Conservation (phyloP, 805 yeast genomes). For the Ogataea ganodermae region DNA sequence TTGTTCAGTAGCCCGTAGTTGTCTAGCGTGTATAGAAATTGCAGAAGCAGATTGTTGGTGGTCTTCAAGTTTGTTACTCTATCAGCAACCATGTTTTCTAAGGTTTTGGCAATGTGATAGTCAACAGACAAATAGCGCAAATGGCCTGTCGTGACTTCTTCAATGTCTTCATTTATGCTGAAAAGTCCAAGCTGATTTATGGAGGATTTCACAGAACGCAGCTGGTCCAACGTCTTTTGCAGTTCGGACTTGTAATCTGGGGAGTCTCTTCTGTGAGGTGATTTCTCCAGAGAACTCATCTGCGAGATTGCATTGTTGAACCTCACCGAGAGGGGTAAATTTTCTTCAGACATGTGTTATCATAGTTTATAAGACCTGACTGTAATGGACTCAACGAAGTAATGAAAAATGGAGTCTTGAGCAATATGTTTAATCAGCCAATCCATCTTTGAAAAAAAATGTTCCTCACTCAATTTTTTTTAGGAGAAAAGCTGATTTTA, state of each 20-base stretch:
- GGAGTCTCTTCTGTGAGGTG: conserved; percentile 26
- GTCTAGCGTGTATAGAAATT: conserved; percentile 46
- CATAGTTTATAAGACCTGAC: no score
- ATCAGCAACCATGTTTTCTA: conserved; percentile 35
- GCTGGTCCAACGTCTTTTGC: conserved; percentile 10
- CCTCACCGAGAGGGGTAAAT: conserved; percentile 21
- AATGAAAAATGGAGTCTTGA: no score
- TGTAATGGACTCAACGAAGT: no score
- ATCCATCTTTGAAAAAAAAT: no score
- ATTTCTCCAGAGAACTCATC: conserved; percentile 14
- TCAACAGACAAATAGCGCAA: conserved; percentile 61
- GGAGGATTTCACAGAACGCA: conserved; percentile 29
- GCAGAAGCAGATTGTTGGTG: conserved; percentile 46
- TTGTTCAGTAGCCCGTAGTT: conserved; percentile 46
- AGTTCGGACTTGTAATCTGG: conserved; percentile 18
- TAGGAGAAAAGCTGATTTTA: no score
- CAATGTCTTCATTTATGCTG: conserved; percentile 69
- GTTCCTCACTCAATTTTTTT: no score
- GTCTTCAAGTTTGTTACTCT: conserved; percentile 39
- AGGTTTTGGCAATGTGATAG: conserved; percentile 53
- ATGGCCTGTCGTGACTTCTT: conserved; percentile 66
- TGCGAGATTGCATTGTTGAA: conserved; percentile 15
- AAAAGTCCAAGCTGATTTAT: conserved; percentile 58
- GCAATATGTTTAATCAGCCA: no score
- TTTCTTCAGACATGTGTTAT: conserved; percentile 1